Evolutionary conservation across 495 filamentous ascomycete species (phyloP).

Genomic region (Durotheca rogersii): DNA sequence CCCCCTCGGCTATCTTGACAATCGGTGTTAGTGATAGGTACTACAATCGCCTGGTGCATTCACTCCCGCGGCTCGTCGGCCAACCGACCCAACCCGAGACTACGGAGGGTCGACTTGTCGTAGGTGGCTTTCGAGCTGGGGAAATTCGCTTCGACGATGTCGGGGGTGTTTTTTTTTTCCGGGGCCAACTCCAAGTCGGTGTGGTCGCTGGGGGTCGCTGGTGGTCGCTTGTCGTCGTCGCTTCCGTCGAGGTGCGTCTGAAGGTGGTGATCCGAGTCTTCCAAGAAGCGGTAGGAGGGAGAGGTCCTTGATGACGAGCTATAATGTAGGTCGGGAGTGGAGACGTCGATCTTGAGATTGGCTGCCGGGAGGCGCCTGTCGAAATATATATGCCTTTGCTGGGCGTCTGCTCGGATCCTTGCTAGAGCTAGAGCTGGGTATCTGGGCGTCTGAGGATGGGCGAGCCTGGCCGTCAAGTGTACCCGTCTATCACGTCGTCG

Average conservation of each 20-base stretch:
- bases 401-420: conserved; percentile 24
- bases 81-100: neutral
- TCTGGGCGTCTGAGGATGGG: conserved; percentile 13
- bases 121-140: no score
- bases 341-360: conserved; percentile 34
- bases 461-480: conserved; percentile 7
- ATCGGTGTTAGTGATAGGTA: neutral
- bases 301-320: conserved; percentile 18
- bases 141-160: no score
- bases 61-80: neutral
- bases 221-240: neutral
- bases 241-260: neutral
- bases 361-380: conserved; percentile 34
- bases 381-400: conserved; percentile 36
- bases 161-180: no score
- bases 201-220: conserved; percentile 1
- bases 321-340: conserved; percentile 29
- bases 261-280: neutral
- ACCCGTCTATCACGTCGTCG: neutral
- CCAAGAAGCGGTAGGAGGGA: neutral
- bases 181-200: no score
- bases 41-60: neutral
- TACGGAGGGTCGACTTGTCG: neutral
- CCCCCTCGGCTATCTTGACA: neutral
- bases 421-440: no score